A percentile compares a stretch with the other conserved stretches of the same genome.
Evolutionary conservation across 345 rosid genomes (phyloP).

Genomic region (Gossypium raimondii): DNA sequence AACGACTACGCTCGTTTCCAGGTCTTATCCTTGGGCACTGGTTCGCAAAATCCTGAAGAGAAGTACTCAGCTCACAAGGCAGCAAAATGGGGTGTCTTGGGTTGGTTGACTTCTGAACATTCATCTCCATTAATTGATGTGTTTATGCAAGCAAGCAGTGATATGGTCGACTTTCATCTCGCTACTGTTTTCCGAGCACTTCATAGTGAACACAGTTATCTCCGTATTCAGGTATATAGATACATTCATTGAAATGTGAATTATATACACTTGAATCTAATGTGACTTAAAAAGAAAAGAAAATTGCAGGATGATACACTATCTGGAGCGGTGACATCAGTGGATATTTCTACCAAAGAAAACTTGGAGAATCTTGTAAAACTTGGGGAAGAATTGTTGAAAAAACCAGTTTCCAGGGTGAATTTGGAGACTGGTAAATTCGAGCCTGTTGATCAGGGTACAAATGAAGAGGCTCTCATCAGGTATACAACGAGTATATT

Average conservation of each 20-base stretch:
- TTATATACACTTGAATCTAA: background rate
- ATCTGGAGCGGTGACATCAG: slow-evolving; percentile 23
- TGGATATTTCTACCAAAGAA: slow-evolving; percentile 52
- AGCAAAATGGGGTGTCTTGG: slow-evolving; percentile 60
- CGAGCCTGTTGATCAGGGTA: slow-evolving; percentile 22
- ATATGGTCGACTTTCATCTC: slow-evolving; percentile 57
- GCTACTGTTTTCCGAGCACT: slow-evolving; percentile 38
- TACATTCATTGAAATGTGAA: background rate
- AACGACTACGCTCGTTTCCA: slow-evolving; percentile 34
- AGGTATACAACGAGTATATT: slow-evolving; percentile 24
- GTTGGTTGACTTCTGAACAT: slow-evolving; percentile 50
- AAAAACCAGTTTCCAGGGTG: slow-evolving; percentile 48
- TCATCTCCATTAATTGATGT: slow-evolving; percentile 54
- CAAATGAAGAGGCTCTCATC: slow-evolving; percentile 41
- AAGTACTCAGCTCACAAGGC: slow-evolving; percentile 41
- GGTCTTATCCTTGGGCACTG: slow-evolving; percentile 62
- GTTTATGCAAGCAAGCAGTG: slow-evolving; percentile 55
- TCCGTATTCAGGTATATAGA: slow-evolving; percentile 41
- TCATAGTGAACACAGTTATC: slow-evolving; percentile 27
- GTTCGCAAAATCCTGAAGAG: slow-evolving; percentile 31
- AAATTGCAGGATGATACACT: slow-evolving; percentile 37
- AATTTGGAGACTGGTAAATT: slow-evolving; percentile 41
- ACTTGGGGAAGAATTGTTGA: slow-evolving; percentile 46
- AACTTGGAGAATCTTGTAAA: slow-evolving; percentile 41
- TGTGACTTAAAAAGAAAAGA: background rate